Conservation (phyloP, 306 rosid species). For the Dalbergia cultrata region DNA sequence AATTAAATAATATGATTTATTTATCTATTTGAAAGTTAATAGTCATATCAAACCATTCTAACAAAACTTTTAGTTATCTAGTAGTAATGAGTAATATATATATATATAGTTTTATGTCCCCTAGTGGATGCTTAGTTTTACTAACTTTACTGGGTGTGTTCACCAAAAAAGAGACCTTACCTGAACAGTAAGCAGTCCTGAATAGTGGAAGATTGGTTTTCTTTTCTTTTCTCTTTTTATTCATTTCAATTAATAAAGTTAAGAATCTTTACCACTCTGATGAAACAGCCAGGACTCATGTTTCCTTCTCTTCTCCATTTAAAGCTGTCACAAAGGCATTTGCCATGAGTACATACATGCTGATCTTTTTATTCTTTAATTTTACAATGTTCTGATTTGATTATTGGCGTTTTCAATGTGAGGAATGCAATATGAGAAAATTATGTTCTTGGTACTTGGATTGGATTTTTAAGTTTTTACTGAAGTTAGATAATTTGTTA, state of each 20-base stretch:
- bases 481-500: too few species aligned
- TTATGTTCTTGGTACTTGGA: not conserved
- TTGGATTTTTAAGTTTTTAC: too few species aligned
- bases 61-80: too few species aligned
- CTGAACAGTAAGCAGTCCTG: not conserved
- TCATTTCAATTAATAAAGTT: not conserved
- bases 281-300: not conserved
- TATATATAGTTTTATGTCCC: not conserved
- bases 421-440: too few species aligned
- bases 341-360: not conserved
- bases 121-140: not conserved
- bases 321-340: not conserved
- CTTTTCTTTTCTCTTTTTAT: not conserved
- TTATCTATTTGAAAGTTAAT: not conserved
- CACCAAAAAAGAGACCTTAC: not conserved
- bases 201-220: not conserved
- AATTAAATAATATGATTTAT: too few species aligned
- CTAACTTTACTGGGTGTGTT: not conserved
- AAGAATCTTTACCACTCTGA: constrained; percentile 21
- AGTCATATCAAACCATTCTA: not conserved
- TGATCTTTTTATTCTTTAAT: not conserved
- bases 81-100: too few species aligned
- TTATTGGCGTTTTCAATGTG: not conserved
- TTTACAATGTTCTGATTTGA: not conserved
- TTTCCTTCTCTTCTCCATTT: not conserved